phyloP scores from a whole-genome alignment of 306 rosid species.

The Ormosia emarginata region DNA sequence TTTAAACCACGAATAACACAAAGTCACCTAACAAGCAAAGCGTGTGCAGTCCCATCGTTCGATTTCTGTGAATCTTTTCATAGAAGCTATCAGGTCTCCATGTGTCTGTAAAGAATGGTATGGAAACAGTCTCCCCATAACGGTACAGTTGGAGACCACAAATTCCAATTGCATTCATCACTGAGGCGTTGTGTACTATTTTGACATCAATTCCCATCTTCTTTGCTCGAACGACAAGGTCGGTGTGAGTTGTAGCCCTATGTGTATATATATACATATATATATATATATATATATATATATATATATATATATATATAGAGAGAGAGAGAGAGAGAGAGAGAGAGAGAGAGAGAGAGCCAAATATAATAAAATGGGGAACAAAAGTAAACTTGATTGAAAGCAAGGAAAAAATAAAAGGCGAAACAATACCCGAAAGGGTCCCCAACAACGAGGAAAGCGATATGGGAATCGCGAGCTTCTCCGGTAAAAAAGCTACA shows the following conservation, averaged over 20 bases:
- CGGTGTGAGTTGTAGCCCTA: slow-evolving; percentile 83
- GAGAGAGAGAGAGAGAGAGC: neutral
- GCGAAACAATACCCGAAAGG: slow-evolving; percentile 41
- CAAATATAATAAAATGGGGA: neutral
- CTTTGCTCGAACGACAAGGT: slow-evolving; percentile 86
- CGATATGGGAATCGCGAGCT: slow-evolving; percentile 34
- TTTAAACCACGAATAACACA: neutral
- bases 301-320: too few species aligned
- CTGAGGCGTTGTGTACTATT: slow-evolving; percentile 75
- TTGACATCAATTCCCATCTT: slow-evolving; percentile 68
- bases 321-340: too few species aligned
- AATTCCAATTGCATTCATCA: slow-evolving; percentile 86
- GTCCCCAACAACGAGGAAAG: slow-evolving; percentile 53
- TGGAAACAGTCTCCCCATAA: slow-evolving; percentile 80
- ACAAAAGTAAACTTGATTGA: neutral
- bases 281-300: too few species aligned
- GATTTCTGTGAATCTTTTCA: slow-evolving; percentile 72
- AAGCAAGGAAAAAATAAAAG: neutral
- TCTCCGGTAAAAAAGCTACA: too few species aligned
- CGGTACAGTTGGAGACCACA: slow-evolving; percentile 88
- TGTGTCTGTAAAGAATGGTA: slow-evolving; percentile 75
- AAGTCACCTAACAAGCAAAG: slow-evolving; percentile 63
- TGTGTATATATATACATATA: neutral
- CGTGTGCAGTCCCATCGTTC: slow-evolving; percentile 50
- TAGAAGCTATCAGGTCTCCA: slow-evolving; percentile 96